Base-by-base conservation (phyloP, 306 rosid species). In the Hippophae tibetana region DNA sequence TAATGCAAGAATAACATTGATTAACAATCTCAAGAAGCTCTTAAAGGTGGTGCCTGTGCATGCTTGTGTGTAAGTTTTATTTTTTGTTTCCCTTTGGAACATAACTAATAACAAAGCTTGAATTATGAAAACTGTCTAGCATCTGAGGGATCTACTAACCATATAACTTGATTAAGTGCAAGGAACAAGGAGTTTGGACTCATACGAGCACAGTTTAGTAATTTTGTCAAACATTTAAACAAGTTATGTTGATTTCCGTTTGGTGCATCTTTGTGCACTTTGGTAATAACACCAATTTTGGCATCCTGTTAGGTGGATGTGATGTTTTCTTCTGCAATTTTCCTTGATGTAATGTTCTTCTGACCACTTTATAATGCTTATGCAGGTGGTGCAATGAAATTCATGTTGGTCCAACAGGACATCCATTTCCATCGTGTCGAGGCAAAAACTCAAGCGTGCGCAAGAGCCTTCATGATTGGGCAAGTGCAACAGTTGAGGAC, bases 361-460 rank as follows among this genome's bases (percentile, higher is more conserved):
- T 59, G 23, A 5, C 41, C 6, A 23, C 38, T 45, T 59, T 62
- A 10, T 61, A 40, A 61, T 69, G 18, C 61, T 40, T 18, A 44
- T 81, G 84, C 85, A 92, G 99, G 66, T 84, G 77, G 79, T 88
- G 96, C 71, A 88, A 74, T 62, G 99, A 92, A 84, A 82, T 92
- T 71, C 95, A 92, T 40, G 93, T 92, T 54, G 99, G 95, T 52
- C 84, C 89, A 54, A 76, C 78, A 63, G 99, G 99, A 65, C 99
- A 87, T 84, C 99, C 99, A 50, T 88, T 92, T 78, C 82, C 70
- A 71, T 88, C 96, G 8, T 92, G 99, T 67, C 83, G 63, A 77
- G 99, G 99, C 42, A 38, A 74, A 47, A 72, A 75, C 42, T 49
- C 86, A 56, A 80, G 62, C 61, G n/a, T 68, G 58, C 86, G 99